Evolutionary conservation across 257 asterid genomes (phyloP).

Genomic region (Salvia splendens): DNA sequence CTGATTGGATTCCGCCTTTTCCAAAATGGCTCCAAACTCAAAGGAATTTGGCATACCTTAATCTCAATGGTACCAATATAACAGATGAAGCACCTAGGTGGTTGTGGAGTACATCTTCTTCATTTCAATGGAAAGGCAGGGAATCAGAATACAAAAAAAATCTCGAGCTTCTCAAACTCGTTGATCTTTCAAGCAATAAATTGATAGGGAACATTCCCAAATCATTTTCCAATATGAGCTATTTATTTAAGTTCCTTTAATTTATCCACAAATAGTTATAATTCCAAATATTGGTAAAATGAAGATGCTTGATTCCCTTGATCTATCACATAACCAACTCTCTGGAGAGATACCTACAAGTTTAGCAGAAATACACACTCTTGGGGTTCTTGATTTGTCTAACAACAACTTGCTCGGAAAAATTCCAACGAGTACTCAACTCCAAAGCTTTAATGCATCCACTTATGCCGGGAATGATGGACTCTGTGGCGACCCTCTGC

Average conservation of each 20-base stretch:
- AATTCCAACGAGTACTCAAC: slow-evolving; percentile 40
- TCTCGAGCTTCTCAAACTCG: too few relatives aligned
- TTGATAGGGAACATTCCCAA: too few relatives aligned
- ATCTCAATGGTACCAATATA: too few relatives aligned
- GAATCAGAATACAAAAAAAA: too few relatives aligned
- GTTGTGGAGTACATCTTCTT: too few relatives aligned
- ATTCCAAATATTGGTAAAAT: slow-evolving; percentile 38
- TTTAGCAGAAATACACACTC: slow-evolving; percentile 11
- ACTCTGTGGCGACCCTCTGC: neutral
- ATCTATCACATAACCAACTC: slow-evolving; percentile 38
- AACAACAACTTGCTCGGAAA: neutral
- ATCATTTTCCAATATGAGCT: slow-evolving; percentile 6
- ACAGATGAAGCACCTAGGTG: too few relatives aligned
- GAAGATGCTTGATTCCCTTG: slow-evolving; percentile 40
- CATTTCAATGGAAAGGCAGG: too few relatives aligned
- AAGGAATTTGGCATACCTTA: too few relatives aligned
- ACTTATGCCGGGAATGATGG: slow-evolving; percentile 28
- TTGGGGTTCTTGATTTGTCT: slow-evolving; percentile 36
- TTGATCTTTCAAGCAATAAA: too few relatives aligned
- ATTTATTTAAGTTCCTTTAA: slow-evolving; percentile 36
- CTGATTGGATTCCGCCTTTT: slow-evolving; percentile 38
- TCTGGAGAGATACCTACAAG: slow-evolving; percentile 39
- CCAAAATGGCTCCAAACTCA: too few relatives aligned
- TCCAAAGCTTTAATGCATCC: slow-evolving; percentile 36
- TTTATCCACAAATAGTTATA: slow-evolving; percentile 38